Percentiles rank a stretch among this genome's conserved stretches.
These are phyloP conservation scores for Scedosporium boydii DNA, from an alignment of 2,329 filamentous ascomycete genomes.

Conservation along the genomic window DNA sequence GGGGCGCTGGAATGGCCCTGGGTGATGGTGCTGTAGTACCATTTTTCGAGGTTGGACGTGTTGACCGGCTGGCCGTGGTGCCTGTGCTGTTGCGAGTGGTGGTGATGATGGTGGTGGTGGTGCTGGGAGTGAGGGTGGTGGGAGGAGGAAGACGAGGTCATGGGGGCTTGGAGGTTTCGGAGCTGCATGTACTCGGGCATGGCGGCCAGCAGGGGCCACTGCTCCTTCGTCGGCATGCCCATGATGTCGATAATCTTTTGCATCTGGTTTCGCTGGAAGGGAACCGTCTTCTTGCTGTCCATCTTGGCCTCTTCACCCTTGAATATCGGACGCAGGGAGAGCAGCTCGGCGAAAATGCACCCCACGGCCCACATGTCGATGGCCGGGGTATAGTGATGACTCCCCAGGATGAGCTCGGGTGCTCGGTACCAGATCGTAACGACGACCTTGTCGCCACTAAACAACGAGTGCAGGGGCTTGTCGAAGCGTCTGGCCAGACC, in stretches of 20 bases:
- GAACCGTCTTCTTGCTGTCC: conserved; percentile 95
- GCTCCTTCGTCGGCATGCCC: conserved; percentile 78
- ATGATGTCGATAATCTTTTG: conserved; percentile 97
- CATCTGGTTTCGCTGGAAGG: conserved; percentile 98
- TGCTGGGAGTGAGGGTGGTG: conserved; percentile 32
- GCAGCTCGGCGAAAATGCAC: conserved; percentile 91
- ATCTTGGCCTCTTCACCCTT: conserved; percentile 99
- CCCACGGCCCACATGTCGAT: conserved; percentile 97
- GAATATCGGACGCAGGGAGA: conserved; percentile 88
- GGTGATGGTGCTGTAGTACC: conserved; percentile 65
- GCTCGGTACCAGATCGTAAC: conserved; percentile 99
- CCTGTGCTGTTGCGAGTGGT: conserved; percentile 28
- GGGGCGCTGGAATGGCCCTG: conserved; percentile 41
- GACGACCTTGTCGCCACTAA: conserved; percentile 92
- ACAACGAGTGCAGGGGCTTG: conserved; percentile 86
- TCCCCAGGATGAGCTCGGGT: conserved; percentile 84
- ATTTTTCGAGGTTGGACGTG: conserved; percentile 58
- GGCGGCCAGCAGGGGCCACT: conserved; percentile 72
- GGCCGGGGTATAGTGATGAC: conserved; percentile 91
- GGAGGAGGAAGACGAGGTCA: conserved; percentile 14
- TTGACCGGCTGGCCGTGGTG: conserved; percentile 19
- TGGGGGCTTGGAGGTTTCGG: conserved; percentile 40
- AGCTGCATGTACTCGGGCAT: conserved; percentile 85
- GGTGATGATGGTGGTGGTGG: conserved; percentile 30
- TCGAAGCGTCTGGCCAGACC: conserved; percentile 87